Evolutionary conservation across 2,329 filamentous ascomycete species (phyloP).

Genomic region (Aspergillus nomiae): DNA sequence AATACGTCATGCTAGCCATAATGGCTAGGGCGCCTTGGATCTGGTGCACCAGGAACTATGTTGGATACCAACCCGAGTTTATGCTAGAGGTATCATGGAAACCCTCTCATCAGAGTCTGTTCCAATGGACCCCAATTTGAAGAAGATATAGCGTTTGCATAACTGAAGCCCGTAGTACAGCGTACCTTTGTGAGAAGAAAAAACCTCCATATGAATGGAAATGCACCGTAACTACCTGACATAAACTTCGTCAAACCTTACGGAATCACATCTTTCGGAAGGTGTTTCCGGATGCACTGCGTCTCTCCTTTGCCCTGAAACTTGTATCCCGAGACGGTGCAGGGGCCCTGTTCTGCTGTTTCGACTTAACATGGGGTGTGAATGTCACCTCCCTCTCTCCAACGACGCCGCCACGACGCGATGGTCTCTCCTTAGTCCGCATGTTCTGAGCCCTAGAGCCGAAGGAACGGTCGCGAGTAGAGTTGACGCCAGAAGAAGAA

Average conservation of each 20-base stretch:
- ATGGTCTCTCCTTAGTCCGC: conserved; percentile 37
- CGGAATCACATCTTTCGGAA: conserved; percentile 48
- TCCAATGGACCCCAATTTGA: not conserved
- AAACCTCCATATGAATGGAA: not conserved
- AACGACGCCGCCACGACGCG: conserved; percentile 38
- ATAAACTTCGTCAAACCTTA: not conserved
- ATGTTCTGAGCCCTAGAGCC: conserved; percentile 56
- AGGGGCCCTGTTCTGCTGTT: conserved; percentile 27
- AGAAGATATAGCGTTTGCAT: not conserved
- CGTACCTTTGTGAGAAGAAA: not conserved
- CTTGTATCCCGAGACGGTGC: conserved; percentile 19
- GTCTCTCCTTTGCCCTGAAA: conserved; percentile 44
- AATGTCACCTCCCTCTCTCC: conserved; percentile 63
- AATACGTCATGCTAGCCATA: not conserved
- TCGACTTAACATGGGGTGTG: conserved; percentile 53
- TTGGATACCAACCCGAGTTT: not conserved
- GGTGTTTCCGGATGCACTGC: conserved; percentile 53
- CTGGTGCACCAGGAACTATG: not conserved
- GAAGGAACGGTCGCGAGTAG: conserved; percentile 58
- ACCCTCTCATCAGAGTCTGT: not conserved
- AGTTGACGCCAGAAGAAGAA: conserved; percentile 50
- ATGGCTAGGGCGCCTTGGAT: not conserved
- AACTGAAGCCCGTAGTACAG: not conserved
- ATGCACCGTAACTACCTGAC: not conserved
- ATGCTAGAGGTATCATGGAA: not conserved